Percentiles rank a stretch among this genome's conserved stretches.
Evolutionary conservation across 2,329 filamentous ascomycete genomes (phyloP).

Genomic region (Ramularia endophylla): DNA sequence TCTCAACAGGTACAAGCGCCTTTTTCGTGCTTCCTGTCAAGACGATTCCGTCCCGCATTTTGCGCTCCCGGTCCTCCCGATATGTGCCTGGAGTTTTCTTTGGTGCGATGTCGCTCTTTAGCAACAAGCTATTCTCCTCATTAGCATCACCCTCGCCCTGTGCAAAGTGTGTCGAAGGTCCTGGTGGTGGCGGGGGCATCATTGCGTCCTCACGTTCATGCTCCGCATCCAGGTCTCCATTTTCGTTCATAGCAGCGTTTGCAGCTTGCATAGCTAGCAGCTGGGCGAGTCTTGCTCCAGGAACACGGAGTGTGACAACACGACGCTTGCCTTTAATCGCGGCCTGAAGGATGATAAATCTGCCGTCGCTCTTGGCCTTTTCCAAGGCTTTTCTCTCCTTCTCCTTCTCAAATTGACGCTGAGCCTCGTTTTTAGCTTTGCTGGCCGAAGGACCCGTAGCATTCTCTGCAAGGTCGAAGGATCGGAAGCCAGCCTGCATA

Average conservation of each 20-base stretch:
- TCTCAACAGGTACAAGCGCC: constrained; percentile 28
- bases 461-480: constrained; percentile 26
- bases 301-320: constrained; percentile 37
- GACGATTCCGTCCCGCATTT: constrained; percentile 21
- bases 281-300: constrained; percentile 32
- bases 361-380: constrained; percentile 38
- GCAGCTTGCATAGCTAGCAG: constrained; percentile 30
- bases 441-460: constrained; percentile 17
- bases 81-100: constrained; percentile 28
- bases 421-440: constrained; percentile 38
- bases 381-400: constrained; percentile 37
- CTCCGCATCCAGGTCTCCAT: constrained; percentile 26
- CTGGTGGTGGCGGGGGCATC: not conserved
- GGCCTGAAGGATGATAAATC: constrained; percentile 42
- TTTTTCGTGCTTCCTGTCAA: constrained; percentile 28
- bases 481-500: constrained; percentile 28
- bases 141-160: constrained; percentile 14
- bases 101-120: constrained; percentile 30
- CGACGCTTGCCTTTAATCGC: constrained; percentile 41
- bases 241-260: constrained; percentile 19
- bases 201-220: constrained; percentile 20
- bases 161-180: too few relatives aligned
- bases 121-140: constrained; percentile 20
- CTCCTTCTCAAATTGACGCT: constrained; percentile 43
- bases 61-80: constrained; percentile 37